Evolutionary conservation across 768 basidiomycete genomes (phyloP).

Genomic region (Phylloporus scabripes): DNA sequence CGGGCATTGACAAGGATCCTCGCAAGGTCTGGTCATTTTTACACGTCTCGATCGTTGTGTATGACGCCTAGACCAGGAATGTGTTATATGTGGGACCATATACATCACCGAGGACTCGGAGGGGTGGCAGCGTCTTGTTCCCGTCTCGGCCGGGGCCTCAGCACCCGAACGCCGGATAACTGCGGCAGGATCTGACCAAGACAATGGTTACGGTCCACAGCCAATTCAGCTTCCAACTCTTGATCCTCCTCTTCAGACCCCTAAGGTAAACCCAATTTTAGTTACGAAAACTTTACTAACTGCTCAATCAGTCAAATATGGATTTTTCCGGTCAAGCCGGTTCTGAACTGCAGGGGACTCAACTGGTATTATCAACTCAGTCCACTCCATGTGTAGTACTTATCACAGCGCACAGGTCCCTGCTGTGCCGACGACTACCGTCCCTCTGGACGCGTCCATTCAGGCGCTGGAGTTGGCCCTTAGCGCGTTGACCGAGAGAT

Average conservation of each 20-base stretch:
- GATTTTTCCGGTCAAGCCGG: slow-evolving; percentile 12
- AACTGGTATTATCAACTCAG: slow-evolving; percentile 8
- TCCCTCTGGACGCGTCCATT: slow-evolving; percentile 29
- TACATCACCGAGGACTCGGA: slow-evolving; percentile 54
- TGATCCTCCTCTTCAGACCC: slow-evolving; percentile 26
- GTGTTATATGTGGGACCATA: slow-evolving; percentile 65
- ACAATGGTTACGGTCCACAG: slow-evolving; percentile 20
- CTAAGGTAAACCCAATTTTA: slow-evolving; percentile 20
- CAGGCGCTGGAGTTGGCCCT: slow-evolving; percentile 51
- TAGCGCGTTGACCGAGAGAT: slow-evolving; percentile 44
- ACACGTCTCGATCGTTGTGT: not conserved
- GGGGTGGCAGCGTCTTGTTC: slow-evolving; percentile 44
- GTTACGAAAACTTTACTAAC: slow-evolving; percentile 4
- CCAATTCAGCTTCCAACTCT: slow-evolving; percentile 31
- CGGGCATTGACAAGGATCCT: slow-evolving; percentile 54
- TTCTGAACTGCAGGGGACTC: slow-evolving; percentile 16
- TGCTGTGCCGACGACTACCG: slow-evolving; percentile 8
- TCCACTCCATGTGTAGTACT: not conserved
- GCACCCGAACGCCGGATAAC: slow-evolving; percentile 1
- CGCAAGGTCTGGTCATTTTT: slow-evolving; percentile 48
- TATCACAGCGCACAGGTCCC: slow-evolving; percentile 15
- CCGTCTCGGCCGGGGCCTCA: slow-evolving; percentile 15
- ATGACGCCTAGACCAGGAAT: slow-evolving; percentile 49
- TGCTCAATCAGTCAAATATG: slow-evolving; percentile 15
- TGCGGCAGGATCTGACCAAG: slow-evolving; percentile 10